Percentiles rank a stretch among this genome's conserved stretches.
Conservation (phyloP, 75 land plant species). For the Adiantum capillusveneris region DNA sequence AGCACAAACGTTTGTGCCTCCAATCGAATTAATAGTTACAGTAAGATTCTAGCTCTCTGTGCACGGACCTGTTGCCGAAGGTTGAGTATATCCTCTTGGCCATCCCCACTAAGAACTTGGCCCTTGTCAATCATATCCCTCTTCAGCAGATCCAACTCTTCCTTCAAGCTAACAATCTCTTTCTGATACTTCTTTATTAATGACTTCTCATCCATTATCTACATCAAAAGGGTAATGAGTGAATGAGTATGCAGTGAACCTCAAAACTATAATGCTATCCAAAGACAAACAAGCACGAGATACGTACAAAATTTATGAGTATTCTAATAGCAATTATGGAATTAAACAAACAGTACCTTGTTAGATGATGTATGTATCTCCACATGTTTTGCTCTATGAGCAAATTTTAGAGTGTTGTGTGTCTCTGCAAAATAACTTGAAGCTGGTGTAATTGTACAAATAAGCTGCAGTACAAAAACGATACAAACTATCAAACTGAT, state of each 20-base stretch:
- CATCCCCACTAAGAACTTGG: constrained; percentile 16
- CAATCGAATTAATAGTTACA: too few relatives aligned
- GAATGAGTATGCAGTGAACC: too few relatives aligned
- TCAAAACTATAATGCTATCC: too few relatives aligned
- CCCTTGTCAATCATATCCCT: constrained; percentile 62
- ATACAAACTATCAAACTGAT: too few relatives aligned
- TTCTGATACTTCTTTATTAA: constrained; percentile 86
- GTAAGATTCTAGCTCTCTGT: too few relatives aligned
- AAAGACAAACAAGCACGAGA: too few relatives aligned
- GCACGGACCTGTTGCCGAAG: constrained; percentile 60
- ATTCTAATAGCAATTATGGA: too few relatives aligned
- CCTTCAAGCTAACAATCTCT: constrained; percentile 62
- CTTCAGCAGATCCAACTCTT: constrained; percentile 69
- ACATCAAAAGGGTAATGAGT: too few relatives aligned
- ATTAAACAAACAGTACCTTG: constrained; percentile 48
- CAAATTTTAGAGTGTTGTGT: constrained; percentile 87
- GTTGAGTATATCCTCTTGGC: constrained; percentile 68
- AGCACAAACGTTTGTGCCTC: too few relatives aligned
- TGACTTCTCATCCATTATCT: constrained; percentile 95
- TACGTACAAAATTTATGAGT: too few relatives aligned
- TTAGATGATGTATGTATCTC: constrained; percentile 78
- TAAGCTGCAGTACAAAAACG: too few relatives aligned
- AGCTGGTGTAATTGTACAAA: constrained; percentile 88
- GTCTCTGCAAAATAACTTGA: constrained; percentile 82
- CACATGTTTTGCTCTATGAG: constrained; percentile 78